Conservation (phyloP, 805 yeast genomes). For the Kodamaea lidongshanica region DNA sequence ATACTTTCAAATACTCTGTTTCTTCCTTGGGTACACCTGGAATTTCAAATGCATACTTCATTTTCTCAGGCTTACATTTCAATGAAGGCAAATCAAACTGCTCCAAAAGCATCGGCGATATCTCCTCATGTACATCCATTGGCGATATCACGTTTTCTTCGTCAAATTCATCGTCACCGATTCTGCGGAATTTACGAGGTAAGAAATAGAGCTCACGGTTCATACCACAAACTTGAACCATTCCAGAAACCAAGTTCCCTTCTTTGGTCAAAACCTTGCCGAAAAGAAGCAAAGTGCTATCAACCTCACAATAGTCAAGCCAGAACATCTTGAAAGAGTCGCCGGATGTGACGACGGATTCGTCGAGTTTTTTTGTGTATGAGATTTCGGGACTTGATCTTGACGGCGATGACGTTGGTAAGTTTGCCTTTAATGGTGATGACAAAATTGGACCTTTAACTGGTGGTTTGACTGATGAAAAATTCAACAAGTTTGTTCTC, state of each 20-base stretch:
- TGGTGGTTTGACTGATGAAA: slow-evolving; percentile 35
- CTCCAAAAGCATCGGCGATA: slow-evolving; percentile 57
- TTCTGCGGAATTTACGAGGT: slow-evolving; percentile 49
- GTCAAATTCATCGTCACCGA: slow-evolving; percentile 37
- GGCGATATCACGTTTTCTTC: slow-evolving; percentile 38
- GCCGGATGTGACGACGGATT: slow-evolving; percentile 16
- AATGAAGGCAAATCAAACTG: slow-evolving; percentile 57
- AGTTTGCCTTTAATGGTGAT: slow-evolving; percentile 17
- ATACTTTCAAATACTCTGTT: slow-evolving; percentile 70
- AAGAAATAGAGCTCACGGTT: slow-evolving; percentile 69
- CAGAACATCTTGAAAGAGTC: slow-evolving; percentile 68
- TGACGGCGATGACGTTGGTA: slow-evolving; percentile 7
- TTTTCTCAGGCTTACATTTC: slow-evolving; percentile 63
- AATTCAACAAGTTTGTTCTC: slow-evolving; percentile 34
- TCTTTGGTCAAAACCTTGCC: slow-evolving; percentile 69
- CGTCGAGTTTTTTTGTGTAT: slow-evolving; percentile 31
- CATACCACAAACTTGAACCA: slow-evolving; percentile 68
- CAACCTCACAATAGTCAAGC: slow-evolving; percentile 83
- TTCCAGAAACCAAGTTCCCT: slow-evolving; percentile 59
- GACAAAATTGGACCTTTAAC: slow-evolving; percentile 15
- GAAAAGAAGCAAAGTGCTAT: slow-evolving; percentile 60
- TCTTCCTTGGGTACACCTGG: slow-evolving; percentile 67
- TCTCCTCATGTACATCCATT: slow-evolving; percentile 71
- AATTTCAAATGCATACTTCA: slow-evolving; percentile 85
- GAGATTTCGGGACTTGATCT: slow-evolving; percentile 17